phyloP scores from a whole-genome alignment of 2,329 filamentous ascomycete genomes.

The Rhinocladiella mackenziei region DNA sequence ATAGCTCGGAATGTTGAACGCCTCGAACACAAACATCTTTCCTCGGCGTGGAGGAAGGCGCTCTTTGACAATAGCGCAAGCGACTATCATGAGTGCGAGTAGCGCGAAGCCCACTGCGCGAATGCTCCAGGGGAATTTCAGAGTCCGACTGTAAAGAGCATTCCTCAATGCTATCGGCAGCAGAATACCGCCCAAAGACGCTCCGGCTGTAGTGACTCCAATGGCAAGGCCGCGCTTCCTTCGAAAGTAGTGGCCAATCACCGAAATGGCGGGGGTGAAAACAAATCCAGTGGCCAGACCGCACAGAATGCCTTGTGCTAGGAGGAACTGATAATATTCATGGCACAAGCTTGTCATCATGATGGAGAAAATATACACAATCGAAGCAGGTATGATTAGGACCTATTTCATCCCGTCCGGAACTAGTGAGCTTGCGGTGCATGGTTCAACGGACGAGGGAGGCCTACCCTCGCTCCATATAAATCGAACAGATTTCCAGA shows the following conservation, averaged over 20 bases:
- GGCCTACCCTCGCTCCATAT: conserved; percentile 17
- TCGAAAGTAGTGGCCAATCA: conserved; percentile 48
- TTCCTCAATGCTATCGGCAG: conserved; percentile 49
- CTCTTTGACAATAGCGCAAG: too few species aligned
- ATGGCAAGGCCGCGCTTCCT: conserved; percentile 47
- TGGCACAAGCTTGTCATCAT: conserved; percentile 37
- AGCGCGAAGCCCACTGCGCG: conserved; percentile 52
- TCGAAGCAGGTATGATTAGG: conserved; percentile 42
- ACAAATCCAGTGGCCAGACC: conserved; percentile 43
- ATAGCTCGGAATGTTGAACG: too few species aligned
- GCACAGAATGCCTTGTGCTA: conserved; percentile 47
- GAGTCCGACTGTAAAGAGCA: conserved; percentile 44
- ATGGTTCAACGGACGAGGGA: background rate
- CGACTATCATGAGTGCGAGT: conserved; percentile 52
- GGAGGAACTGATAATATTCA: conserved; percentile 52
- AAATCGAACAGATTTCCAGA: conserved; percentile 81
- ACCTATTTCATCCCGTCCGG: too few species aligned
- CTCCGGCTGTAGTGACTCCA: conserved; percentile 47
- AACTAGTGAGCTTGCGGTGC: conserved; percentile 4
- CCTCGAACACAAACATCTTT: too few species aligned
- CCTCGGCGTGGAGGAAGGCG: too few species aligned
- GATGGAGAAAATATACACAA: conserved; percentile 23
- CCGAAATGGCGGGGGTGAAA: conserved; percentile 45
- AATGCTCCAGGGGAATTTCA: conserved; percentile 50
- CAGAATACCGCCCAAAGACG: conserved; percentile 52